Evolutionary conservation across 2,329 filamentous ascomycete genomes (phyloP), one percentile per base, ranked within the genome.

Genomic region (Phaeophleospora eucalypticola): DNA sequence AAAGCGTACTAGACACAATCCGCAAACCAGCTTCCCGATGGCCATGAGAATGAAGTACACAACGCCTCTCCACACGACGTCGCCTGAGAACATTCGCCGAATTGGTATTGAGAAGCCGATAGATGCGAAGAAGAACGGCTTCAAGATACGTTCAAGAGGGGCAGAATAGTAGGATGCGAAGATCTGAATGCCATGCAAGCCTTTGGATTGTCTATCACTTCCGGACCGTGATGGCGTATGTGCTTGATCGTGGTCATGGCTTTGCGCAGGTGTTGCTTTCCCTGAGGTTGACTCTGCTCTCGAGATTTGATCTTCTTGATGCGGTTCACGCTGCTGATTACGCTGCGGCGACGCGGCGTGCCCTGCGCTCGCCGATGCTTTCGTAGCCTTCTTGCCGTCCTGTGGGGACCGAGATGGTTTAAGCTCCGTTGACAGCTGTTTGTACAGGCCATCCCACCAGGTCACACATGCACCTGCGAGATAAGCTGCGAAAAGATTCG

Each of bases 81-180:
- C 59, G 0, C 78, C 78, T 0, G 64, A 63, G 57, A 89, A 91
- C 73, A 93, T 81, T 4, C 79, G 68, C 0, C 77, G 79, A 21
- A 91, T 83, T 0, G 87, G 87, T 1, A 93, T 86, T 0, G 86
- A 83, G 61, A 91, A 90, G 0, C 87, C 87, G 29, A 91, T 84
- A 0, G 77, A 81, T 2, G 77, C 85, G 58, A 90, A 90, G 67
- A 90, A 89, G 47, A 88, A 76, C 0, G 86, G 85, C 41, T 80
- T 80, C 0, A 90, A 63, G 0, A 89, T 70, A 7, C 70, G 70
- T 2, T 77, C 61, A 0, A 76, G 66, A 0, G 71, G 63, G 17
- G 68, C 61, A 7, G 66, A 60, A 56, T 73, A 78, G 58, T 74
- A 77, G n/a, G 54, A 60, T 21, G 72, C 62, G 48, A 75, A 80